A percentile compares a stretch with the other conserved stretches of the same genome.
Conservation (phyloP, 768 basidiomycete genomes). For the Suillus hirtellus region DNA sequence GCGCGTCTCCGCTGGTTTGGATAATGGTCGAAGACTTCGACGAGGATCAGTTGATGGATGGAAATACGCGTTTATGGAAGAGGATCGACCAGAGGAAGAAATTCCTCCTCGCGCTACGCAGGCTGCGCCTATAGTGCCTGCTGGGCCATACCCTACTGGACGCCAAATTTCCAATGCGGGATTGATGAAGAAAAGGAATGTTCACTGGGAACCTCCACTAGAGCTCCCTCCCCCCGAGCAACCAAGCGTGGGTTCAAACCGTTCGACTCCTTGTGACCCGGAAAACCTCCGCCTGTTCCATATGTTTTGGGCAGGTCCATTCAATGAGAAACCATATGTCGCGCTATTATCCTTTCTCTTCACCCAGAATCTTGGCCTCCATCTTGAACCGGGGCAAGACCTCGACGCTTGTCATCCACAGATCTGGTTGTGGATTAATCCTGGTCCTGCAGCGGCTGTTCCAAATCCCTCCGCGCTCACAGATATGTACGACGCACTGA, state of each 20-base stretch:
- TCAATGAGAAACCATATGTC: constrained; percentile 96
- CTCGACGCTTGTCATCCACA: constrained; percentile 75
- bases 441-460: constrained; percentile 82
- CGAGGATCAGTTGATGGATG: constrained; percentile 73
- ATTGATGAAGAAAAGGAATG: constrained; percentile 56
- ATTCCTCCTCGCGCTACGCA: constrained; percentile 5
- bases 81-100: constrained; percentile 23
- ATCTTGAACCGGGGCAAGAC: constrained; percentile 42
- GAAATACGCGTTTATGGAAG: constrained; percentile 80
- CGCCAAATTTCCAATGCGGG: constrained; percentile 52
- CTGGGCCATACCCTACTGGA: constrained; percentile 26
- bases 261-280: constrained; percentile 58
- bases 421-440: constrained; percentile 97
- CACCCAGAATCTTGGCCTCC: constrained; percentile 87
- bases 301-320: constrained; percentile 97
- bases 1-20: constrained; percentile 80
- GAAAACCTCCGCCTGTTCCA: constrained; percentile 87
- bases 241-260: constrained; percentile 42
- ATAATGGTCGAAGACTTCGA: constrained; percentile 71
- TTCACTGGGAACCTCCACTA: constrained; percentile 58
- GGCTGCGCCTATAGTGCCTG: constrained; percentile 24
- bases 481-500: constrained; percentile 83
- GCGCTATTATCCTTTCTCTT: constrained; percentile 90
- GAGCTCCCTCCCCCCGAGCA: constrained; percentile 46
- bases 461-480: constrained; percentile 75